phyloP scores from a whole-genome alignment of 2,329 filamentous ascomycete genomes.

The Fusarium sp. region DNA sequence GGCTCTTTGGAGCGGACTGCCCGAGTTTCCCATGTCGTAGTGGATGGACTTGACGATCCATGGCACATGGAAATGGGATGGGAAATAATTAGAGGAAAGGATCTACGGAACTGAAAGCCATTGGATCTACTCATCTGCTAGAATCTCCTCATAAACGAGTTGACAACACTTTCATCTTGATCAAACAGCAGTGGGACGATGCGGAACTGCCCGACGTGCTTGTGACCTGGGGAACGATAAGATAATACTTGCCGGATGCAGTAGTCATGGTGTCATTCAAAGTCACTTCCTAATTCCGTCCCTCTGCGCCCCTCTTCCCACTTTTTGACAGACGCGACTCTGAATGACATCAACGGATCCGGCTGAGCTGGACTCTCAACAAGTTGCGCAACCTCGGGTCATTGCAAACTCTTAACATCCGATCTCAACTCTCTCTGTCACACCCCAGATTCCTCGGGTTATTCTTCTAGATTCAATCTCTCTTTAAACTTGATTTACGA shows the following conservation, averaged over 20 bases:
- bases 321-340: conserved; percentile 32
- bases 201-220: conserved; percentile 16
- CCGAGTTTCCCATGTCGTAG: conserved; percentile 21
- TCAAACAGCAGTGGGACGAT: conserved; percentile 15
- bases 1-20: conserved; percentile 3
- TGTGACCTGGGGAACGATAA: conserved; percentile 15
- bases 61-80: conserved; percentile 16
- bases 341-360: conserved; percentile 42
- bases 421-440: conserved; percentile 1
- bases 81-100: neutral
- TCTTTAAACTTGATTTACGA: conserved; percentile 1
- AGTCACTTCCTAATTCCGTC: conserved; percentile 22
- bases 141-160: conserved; percentile 2
- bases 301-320: conserved; percentile 22
- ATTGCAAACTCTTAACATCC: conserved; percentile 16
- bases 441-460: neutral
- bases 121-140: neutral
- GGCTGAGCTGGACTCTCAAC: conserved; percentile 18
- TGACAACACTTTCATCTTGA: conserved; percentile 14
- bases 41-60: conserved; percentile 31
- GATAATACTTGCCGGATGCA: conserved; percentile 11
- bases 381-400: conserved; percentile 31
- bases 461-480: conserved; percentile 7
- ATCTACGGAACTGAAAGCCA: neutral
- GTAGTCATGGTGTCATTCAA: neutral